Conservation (phyloP, 805 yeast species). For the Saccharomycopsis synnaedendra region DNA sequence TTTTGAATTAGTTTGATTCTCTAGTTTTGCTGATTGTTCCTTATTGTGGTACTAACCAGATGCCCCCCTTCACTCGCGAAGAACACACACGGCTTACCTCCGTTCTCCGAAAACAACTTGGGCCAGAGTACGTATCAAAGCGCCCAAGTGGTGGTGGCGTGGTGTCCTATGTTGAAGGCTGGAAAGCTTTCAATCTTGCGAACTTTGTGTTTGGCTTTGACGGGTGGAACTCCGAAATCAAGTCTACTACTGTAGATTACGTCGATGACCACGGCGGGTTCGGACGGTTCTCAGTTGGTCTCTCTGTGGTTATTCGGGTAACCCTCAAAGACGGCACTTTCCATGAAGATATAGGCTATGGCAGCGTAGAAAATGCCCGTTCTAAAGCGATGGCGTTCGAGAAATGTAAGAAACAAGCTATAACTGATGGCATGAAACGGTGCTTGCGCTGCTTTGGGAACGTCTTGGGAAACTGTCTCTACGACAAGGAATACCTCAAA, state of each 20-base stretch:
- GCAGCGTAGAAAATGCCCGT: slow-evolving; percentile 67
- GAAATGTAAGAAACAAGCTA: slow-evolving; percentile 74
- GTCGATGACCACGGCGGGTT: slow-evolving; percentile 43
- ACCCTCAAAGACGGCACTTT: slow-evolving; percentile 66
- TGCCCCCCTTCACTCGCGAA: not conserved
- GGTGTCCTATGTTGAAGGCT: slow-evolving; percentile 71
- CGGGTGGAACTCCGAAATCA: slow-evolving; percentile 73
- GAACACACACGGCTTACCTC: slow-evolving; percentile 17
- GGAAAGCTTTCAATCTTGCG: slow-evolving; percentile 73
- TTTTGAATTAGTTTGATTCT: too few species aligned
- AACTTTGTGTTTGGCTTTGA: slow-evolving; percentile 75
- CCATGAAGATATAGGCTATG: slow-evolving; percentile 79
- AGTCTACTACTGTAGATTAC: slow-evolving; percentile 54
- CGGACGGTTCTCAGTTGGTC: slow-evolving; percentile 50
- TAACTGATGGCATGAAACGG: slow-evolving; percentile 72
- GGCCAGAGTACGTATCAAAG: slow-evolving; percentile 69
- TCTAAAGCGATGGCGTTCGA: slow-evolving; percentile 70
- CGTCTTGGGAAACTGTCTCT: slow-evolving; percentile 75
- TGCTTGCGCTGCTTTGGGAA: slow-evolving; percentile 75
- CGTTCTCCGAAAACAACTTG: slow-evolving; percentile 38
- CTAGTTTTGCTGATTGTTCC: too few species aligned
- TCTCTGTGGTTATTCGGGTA: slow-evolving; percentile 64
- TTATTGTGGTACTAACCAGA: too few species aligned
- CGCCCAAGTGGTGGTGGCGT: slow-evolving; percentile 62
- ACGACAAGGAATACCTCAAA: slow-evolving; percentile 56